Conservation (phyloP, 139 green algal genomes). For the Volvox africanus region DNA sequence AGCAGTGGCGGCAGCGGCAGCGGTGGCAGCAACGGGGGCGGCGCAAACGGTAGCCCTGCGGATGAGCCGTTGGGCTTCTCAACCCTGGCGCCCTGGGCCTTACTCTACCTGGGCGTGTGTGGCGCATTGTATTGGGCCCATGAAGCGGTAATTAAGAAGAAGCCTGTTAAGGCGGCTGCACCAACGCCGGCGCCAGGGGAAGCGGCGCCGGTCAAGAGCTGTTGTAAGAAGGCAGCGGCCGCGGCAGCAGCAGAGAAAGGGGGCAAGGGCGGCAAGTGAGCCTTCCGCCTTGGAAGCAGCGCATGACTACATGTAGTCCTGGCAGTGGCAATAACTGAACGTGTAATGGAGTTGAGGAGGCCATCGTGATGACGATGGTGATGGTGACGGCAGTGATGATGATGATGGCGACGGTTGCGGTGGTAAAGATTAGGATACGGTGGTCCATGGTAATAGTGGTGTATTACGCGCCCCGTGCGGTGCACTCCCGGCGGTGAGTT, state of each 20-base stretch:
- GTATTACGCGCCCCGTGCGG: too few species aligned
- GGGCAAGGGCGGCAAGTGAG: slow-evolving; percentile 1
- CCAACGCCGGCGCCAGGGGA: background rate
- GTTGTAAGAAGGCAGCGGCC: background rate
- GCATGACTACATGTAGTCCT: too few species aligned
- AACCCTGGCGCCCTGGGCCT: background rate
- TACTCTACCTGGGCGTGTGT: slow-evolving; percentile 16
- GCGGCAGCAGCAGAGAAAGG: background rate
- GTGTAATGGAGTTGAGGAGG: too few species aligned
- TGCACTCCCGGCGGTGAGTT: too few species aligned
- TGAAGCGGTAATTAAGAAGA: background rate
- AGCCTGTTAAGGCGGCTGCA: background rate
- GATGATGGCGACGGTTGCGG: too few species aligned
- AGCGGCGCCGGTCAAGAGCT: background rate
- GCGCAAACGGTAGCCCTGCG: background rate
- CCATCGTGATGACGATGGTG: too few species aligned
- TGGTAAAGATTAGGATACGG: too few species aligned
- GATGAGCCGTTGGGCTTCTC: slow-evolving; percentile 31
- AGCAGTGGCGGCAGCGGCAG: background rate
- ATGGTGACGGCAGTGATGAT: too few species aligned
- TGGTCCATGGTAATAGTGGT: too few species aligned
- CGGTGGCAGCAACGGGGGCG: background rate
- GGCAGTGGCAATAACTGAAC: too few species aligned
- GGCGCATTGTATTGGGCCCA: slow-evolving; percentile 9
- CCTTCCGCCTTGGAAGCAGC: too few species aligned